Percentiles rank a stretch among this genome's conserved stretches.
Evolutionary conservation across 768 basidiomycete genomes (phyloP).

Genomic region (Amanita rimosa): DNA sequence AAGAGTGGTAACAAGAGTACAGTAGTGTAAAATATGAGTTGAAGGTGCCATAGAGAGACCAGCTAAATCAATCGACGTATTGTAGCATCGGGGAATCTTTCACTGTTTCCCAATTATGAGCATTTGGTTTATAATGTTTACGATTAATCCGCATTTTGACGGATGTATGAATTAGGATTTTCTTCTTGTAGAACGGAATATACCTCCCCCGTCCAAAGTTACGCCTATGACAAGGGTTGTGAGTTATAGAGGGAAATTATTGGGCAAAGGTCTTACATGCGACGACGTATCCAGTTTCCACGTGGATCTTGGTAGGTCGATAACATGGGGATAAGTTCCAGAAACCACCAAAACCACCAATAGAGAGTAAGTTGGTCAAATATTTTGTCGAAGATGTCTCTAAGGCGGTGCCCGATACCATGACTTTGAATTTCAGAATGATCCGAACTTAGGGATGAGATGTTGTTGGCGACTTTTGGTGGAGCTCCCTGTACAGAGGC

Average conservation of each 20-base stretch:
- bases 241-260: neutral
- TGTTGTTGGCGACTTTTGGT: no score
- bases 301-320: conserved; percentile 12
- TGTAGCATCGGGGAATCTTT: conserved; percentile 8
- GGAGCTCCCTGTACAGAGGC: neutral
- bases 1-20: no score
- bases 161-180: conserved; percentile 15
- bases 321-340: conserved; percentile 16
- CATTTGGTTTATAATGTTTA: neutral
- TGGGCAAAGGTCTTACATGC: conserved; percentile 11
- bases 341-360: conserved; percentile 15
- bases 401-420: neutral
- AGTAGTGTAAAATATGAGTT: no score
- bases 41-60: neutral
- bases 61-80: conserved; percentile 7
- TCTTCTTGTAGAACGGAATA: conserved; percentile 15
- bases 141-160: conserved; percentile 9
- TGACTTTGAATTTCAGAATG: neutral
- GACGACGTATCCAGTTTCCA: conserved; percentile 14
- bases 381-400: conserved; percentile 10
- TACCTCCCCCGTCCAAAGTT: conserved; percentile 19
- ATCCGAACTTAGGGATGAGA: neutral
- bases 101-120: conserved; percentile 10
- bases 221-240: conserved; percentile 9
- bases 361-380: conserved; percentile 13